Evolutionary conservation across 768 basidiomycete species (phyloP), one percentile per base, ranked within the genome.

Genomic region (Calocybe indica): DNA sequence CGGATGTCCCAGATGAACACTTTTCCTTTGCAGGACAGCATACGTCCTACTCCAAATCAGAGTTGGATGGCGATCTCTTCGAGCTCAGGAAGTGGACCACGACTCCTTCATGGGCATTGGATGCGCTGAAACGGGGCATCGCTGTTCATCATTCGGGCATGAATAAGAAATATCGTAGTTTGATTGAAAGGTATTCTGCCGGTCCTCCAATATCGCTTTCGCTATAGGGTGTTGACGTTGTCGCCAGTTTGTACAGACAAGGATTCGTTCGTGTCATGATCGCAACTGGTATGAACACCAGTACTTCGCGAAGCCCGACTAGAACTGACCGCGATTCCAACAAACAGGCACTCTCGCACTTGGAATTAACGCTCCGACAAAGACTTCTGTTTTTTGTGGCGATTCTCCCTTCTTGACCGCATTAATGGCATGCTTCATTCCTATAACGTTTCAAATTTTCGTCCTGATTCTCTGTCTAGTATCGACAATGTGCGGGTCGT

Each of bases 341-440:
- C 10, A 7, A 11, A 13, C 43, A 80, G 81, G 79, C 1, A 86
- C 84, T 5, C 67, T 87, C 46, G 85, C 85, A 1, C 67, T 88
- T 10, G 86, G 85, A 48, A 88, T 88, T 55, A 88, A 88, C 55
- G 84, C 83, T 0, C 85, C 85, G 0, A 73, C 82, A 0, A 83
- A 77, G 55, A 82, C 85, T 0, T 70, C 78, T 1, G 71, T 82
- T 5, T 86, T 86, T 55, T 77, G 73, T 45, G 79, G 77, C 0
- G 82, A 83, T 59, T 83, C 82, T 0, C 76, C 78, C 1, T 81
- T 49, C 57, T 54, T 83, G 33, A 82, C 81, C 1, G 78, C 81
- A 1, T 71, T 85, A 6, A 79, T 76, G 74, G 79, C 78, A 56
- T 2, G 72, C 56, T 37, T 35, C n/a, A 36, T 14, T 12, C 13